Evolutionary conservation across 345 rosid genomes (phyloP), one percentile per base, ranked within the genome.

Genomic region (Passiflora organensis): DNA sequence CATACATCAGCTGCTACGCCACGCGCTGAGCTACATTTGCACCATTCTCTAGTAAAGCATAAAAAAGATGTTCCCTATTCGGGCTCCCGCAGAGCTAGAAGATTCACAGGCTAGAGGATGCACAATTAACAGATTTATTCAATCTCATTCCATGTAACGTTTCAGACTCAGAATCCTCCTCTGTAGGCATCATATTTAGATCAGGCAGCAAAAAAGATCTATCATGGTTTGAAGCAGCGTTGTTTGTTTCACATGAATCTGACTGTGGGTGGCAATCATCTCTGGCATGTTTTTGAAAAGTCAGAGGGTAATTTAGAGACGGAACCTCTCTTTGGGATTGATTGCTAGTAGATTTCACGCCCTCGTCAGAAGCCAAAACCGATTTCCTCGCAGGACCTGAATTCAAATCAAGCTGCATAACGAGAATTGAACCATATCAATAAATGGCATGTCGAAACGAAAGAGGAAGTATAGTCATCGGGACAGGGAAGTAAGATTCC

Each of bases 171-270:
- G 67, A 58, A 4, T 80, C 87, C 55, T 70, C 87, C n/a, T 76
- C 90, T 0, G 56, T 45, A 0, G 71, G 91, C 69, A 67, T 62
- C 85, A 80, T 79, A 50, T 89, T 89, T 38, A 89, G 78, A 79
- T 89, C 97, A 32, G 95, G 93, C 10, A 84, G 63, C 52, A 78
- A 6, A 69, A 78, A 79, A 18, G 57, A 53, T 60, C 69, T 53
- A 13, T 68, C 63, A 10, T 52, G 59, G 36, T 52, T 57, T 38
- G 58, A 62, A 48, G 43, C 61, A 20, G 5, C 56, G 50, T 75
- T 63, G n/a, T 46, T 51, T 0, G 36, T 45, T 48, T 71, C 60
- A 20, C 63, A 58, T 19, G 80, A 44, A 43, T 73, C 73, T 12
- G 63, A 54, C 34, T 6, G 20, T 21, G 55, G 66, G 53, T 49